A percentile compares a stretch with the other conserved stretches of the same genome.
Evolutionary conservation across 1,139 yeast genomes (phyloP).

Genomic region (Pneumocystis jirovecii): DNA sequence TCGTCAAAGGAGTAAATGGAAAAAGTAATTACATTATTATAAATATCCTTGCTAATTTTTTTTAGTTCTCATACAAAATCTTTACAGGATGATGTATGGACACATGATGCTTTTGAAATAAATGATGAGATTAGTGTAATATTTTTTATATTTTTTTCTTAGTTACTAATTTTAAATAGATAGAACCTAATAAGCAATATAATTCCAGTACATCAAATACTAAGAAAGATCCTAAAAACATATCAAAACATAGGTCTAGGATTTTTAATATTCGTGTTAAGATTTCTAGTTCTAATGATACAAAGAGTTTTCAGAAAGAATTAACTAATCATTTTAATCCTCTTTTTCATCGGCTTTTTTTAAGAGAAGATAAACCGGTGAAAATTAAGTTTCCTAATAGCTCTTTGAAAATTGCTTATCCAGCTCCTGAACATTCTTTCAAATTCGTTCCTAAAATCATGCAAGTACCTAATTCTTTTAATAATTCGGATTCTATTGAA

Average conservation of each 20-base stretch:
- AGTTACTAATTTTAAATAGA: neutral
- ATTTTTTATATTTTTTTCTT: neutral
- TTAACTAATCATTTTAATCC: neutral
- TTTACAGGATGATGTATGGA: neutral
- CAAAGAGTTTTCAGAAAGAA: neutral
- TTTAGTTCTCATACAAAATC: neutral
- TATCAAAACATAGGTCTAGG: neutral
- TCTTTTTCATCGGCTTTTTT: neutral
- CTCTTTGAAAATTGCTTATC: neutral
- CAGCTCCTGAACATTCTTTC: neutral
- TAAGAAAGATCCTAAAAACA: neutral
- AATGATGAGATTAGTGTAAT: neutral
- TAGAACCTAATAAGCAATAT: neutral
- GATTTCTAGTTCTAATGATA: neutral
- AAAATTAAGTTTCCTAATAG: neutral
- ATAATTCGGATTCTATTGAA: neutral
- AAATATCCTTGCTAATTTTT: neutral
- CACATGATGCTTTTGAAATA: neutral
- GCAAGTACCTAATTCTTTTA: neutral
- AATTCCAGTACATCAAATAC: neutral
- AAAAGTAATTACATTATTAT: neutral
- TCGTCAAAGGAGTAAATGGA: neutral
- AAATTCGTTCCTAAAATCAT: neutral
- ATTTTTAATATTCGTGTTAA: neutral
- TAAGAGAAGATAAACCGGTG: neutral